phyloP scores from a whole-genome alignment of 768 basidiomycete genomes.

The Pulveroboletus sp. region DNA sequence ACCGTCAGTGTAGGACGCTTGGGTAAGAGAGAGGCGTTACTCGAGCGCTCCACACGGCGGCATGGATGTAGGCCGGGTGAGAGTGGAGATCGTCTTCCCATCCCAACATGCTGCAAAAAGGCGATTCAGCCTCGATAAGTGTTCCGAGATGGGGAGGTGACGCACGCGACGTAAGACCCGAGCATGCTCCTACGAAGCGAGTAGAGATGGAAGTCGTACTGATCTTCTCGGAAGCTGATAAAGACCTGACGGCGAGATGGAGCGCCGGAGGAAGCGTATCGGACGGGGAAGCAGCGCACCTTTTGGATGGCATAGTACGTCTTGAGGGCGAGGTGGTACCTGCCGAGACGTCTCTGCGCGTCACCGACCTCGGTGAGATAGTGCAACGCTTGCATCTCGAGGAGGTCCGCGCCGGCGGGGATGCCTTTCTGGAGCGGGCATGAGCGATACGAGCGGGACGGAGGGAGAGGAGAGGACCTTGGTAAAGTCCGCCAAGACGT shows the following conservation, averaged over 20 bases:
- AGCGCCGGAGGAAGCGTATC: constrained; percentile 3
- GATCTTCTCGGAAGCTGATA: constrained; percentile 87
- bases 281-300: constrained; percentile 38
- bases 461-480: constrained; percentile 57
- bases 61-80: constrained; percentile 70
- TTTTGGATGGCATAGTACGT: constrained; percentile 73
- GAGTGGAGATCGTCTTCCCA: constrained; percentile 82
- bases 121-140: too few relatives aligned
- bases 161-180: constrained; percentile 81
- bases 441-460: constrained; percentile 9
- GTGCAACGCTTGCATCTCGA: constrained; percentile 93
- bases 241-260: constrained; percentile 52
- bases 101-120: constrained; percentile 59
- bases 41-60: constrained; percentile 66
- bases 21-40: constrained; percentile 36
- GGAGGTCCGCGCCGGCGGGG: constrained; percentile 72
- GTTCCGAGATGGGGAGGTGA: too few relatives aligned
- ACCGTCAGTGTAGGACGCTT: constrained; percentile 10
- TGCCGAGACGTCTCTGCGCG: constrained; percentile 59
- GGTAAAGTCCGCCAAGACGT: constrained; percentile 82
- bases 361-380: constrained; percentile 83
- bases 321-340: constrained; percentile 78
- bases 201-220: constrained; percentile 97
- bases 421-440: constrained; percentile 76
- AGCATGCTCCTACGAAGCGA: constrained; percentile 86